Percentiles rank a stretch among this genome's conserved stretches.
phyloP scores from a whole-genome alignment of 345 rosid species.

The Combretum micranthum region DNA sequence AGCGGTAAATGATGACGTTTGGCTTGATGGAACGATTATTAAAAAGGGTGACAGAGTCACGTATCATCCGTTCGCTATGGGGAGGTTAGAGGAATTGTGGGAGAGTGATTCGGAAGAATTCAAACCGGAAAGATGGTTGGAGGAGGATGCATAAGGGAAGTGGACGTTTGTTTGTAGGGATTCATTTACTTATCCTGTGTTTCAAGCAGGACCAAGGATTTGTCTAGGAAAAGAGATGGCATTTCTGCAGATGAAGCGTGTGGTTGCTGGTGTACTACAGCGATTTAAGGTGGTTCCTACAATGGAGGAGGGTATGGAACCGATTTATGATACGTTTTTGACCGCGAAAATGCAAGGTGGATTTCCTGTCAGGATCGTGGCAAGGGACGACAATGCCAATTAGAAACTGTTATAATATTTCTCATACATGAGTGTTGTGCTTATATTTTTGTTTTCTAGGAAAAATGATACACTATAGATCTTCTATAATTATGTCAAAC shows the following conservation, averaged over 20 bases:
- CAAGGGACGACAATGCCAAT: background rate
- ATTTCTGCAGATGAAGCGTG: background rate
- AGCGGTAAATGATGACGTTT: conserved; percentile 4
- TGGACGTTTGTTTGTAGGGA: background rate
- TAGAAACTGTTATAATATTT: too few relatives aligned
- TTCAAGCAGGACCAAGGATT: background rate
- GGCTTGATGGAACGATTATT: conserved; percentile 27
- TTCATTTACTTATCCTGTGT: background rate
- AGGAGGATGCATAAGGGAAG: background rate
- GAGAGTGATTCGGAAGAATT: conserved; percentile 28
- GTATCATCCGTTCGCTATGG: conserved; percentile 34
- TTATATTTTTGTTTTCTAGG: too few relatives aligned
- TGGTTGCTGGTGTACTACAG: background rate
- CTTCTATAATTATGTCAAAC: too few relatives aligned
- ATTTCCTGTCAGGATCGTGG: background rate
- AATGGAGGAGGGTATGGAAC: background rate
- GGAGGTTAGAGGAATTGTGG: too few relatives aligned
- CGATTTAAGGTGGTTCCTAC: background rate
- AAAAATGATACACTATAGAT: too few relatives aligned
- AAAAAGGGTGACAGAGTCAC: conserved; percentile 18
- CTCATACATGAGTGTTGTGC: too few relatives aligned
- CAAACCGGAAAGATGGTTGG: conserved; percentile 30
- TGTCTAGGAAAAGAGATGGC: background rate
- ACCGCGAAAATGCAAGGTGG: background rate
- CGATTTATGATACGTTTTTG: background rate